Evolutionary conservation across 1,284 basidiomycete genomes (phyloP), one percentile per base, ranked within the genome.

Genomic region (Inonotus hispidus): DNA sequence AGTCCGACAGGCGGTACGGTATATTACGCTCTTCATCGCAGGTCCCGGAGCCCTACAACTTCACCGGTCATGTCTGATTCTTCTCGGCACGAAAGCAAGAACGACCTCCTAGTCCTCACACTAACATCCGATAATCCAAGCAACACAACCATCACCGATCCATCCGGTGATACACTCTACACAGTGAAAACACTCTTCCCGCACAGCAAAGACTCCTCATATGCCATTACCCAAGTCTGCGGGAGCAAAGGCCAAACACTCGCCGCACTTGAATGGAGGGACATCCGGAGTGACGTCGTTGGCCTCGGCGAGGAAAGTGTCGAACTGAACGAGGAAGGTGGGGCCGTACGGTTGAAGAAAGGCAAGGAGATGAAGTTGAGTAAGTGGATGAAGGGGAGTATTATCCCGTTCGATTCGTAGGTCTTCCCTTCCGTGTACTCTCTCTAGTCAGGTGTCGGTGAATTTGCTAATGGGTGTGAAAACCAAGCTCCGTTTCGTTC

Each of bases 321-420:
- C 32, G 47, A 49, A 23, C 16, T 45, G 16, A 41, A 27, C 32
- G 55, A n/a, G 43, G 55, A 56, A 29, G 43, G 41, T 21, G 50
- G 35, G 16, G 55, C 23, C 11, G 21, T 35, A 46, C 27, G 19
- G 10, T n/a, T 56, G 39, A 35, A 39, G 49, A 47, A 58, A 23
- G 43, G 27, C 62, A 64, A 59, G 46, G 72, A 68, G 59, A 66
- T 66, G 45, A 66, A 66, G 41, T 71, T 71, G 49, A 71, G 73
- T 43, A 69, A 70, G 11, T 80, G 78, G 79, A 67, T 79, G 62
- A 75, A 73, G 65, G 76, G 73, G 60, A 78, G 76, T 61, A 61
- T 76, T n/a, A 68, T 79, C 2, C 77, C 77, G 5, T 76, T 79
- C 67, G 75, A 74, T 41, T 69, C 75, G 77, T 78, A 61, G 54